These are phyloP conservation scores for Penicillium occitanis DNA, from an alignment of 2,329 filamentous ascomycete species.

Conservation along the genomic window DNA sequence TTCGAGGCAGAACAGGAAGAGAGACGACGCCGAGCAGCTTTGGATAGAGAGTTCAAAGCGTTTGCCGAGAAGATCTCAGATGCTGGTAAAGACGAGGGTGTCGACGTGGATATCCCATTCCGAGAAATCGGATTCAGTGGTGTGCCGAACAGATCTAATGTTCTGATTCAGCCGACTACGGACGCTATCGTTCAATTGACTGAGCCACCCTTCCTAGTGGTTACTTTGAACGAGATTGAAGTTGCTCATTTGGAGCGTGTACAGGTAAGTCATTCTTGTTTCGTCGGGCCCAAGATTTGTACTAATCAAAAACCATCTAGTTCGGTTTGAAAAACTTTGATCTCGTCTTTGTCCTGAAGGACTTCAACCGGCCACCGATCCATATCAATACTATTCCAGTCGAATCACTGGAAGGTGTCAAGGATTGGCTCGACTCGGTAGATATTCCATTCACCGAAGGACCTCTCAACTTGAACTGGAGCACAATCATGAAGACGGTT, in stretches of 20 bases:
- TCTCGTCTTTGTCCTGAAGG: conserved; percentile 96
- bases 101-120: conserved; percentile 95
- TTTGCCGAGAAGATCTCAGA: conserved; percentile 98
- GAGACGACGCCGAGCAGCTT: conserved; percentile 80
- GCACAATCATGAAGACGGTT: conserved; percentile 99
- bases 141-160: conserved; percentile 92
- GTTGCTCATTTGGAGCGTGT: conserved; percentile 95
- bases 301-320: conserved; percentile 42
- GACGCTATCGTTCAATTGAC: conserved; percentile 97
- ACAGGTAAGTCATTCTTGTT: conserved; percentile 44
- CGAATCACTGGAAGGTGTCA: conserved; percentile 89
- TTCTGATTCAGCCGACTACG: conserved; percentile 92
- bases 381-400: conserved; percentile 99
- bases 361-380: conserved; percentile 83
- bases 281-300: neutral
- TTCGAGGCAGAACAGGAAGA: conserved; percentile 99
- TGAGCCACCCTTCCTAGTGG: conserved; percentile 92
- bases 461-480: conserved; percentile 97
- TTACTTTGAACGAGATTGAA: conserved; percentile 94
- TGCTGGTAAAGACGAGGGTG: conserved; percentile 82
- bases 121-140: conserved; percentile 95
- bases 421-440: conserved; percentile 95
- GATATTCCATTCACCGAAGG: conserved; percentile 94
- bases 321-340: conserved; percentile 99
- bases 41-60: conserved; percentile 92